Evolutionary conservation across 176 grass and related monocot genomes (phyloP).

Genomic region (Themeda triandra): DNA sequence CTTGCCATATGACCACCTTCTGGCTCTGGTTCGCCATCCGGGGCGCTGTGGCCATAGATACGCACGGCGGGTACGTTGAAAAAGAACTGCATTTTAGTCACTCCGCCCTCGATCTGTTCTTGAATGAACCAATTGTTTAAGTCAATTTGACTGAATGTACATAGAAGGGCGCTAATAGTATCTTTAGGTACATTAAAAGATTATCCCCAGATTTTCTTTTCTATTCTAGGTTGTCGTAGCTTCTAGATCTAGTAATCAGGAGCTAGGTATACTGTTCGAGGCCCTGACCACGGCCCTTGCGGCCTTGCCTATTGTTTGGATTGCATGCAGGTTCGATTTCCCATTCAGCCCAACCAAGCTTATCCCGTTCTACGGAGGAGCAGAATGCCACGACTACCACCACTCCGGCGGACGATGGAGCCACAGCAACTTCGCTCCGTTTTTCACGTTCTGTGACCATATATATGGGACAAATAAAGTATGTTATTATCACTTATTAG

Average conservation of each 20-base stretch:
- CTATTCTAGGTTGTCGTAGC: no score
- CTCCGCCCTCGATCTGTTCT: no score
- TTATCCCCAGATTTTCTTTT: no score
- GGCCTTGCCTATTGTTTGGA: no score
- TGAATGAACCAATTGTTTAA: no score
- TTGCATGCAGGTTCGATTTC: background rate
- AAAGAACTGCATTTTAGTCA: no score
- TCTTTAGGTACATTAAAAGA: no score
- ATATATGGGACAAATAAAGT: slow-evolving; percentile 1
- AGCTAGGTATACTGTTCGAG: no score
- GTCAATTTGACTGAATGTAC: no score
- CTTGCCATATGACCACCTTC: background rate
- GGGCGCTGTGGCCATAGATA: background rate
- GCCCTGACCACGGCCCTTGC: no score
- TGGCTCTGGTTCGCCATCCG: background rate
- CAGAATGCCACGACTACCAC: background rate
- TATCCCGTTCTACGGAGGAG: background rate
- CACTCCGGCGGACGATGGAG: background rate
- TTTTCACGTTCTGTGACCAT: background rate
- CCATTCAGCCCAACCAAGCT: background rate
- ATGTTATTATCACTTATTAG: background rate
- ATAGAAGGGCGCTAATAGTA: no score
- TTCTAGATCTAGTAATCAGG: background rate
- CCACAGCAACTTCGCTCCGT: background rate
- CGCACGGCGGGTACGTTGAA: background rate